Conservation (phyloP, 345 rosid genomes). For the Jatropha curcas region DNA sequence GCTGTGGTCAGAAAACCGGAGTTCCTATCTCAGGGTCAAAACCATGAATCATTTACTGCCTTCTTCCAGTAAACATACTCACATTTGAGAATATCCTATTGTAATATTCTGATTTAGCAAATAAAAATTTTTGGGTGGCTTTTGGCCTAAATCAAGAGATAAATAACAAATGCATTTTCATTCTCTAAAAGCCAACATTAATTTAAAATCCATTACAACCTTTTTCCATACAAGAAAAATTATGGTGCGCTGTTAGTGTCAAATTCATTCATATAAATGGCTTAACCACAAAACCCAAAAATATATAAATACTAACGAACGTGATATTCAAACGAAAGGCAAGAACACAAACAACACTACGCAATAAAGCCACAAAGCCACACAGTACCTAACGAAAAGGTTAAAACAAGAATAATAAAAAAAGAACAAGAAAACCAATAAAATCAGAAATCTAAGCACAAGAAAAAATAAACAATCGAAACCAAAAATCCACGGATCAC, state of each 20-base stretch:
- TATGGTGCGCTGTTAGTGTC: background rate
- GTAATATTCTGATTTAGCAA: background rate
- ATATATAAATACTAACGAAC: background rate
- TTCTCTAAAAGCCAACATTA: background rate
- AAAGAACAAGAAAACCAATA: background rate
- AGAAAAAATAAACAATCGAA: background rate
- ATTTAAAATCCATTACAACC: background rate
- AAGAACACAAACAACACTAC: background rate
- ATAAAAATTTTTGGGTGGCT: background rate
- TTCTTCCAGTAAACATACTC: background rate
- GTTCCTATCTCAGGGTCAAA: background rate
- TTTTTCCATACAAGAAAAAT: background rate
- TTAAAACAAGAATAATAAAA: background rate
- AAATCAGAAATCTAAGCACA: slow-evolving; percentile 10
- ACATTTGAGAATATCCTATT: background rate
- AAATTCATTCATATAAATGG: background rate
- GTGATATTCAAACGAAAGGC: background rate
- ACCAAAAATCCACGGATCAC: background rate
- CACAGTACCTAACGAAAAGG: background rate
- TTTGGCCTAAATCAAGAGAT: background rate
- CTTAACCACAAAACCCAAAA: background rate
- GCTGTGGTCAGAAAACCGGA: background rate
- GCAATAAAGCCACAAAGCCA: background rate
- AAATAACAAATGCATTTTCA: background rate
- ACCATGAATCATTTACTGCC: background rate